Percentiles rank a stretch among this genome's conserved stretches.
Conservation (phyloP, 805 yeast species). For the Ogataea nakhonphanomensis region DNA sequence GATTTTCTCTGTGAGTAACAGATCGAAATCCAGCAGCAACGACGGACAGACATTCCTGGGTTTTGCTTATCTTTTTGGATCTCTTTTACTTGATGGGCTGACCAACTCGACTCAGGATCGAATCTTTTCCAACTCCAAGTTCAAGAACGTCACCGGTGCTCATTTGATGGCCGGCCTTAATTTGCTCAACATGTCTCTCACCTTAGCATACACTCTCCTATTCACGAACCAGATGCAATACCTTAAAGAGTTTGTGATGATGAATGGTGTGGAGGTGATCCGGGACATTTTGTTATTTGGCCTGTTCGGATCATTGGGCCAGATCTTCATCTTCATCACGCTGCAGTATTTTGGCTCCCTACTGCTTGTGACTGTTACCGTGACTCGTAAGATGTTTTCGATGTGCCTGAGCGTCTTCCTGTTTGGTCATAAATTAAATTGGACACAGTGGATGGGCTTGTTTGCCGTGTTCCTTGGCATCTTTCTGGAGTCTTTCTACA, state of each 20-base stretch:
- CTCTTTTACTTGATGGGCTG: constrained; percentile 83
- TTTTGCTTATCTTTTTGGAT: constrained; percentile 49
- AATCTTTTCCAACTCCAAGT: constrained; percentile 50
- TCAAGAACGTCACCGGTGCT: constrained; percentile 64
- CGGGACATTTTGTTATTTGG: constrained; percentile 65
- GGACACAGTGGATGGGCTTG: constrained; percentile 77
- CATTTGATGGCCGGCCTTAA: constrained; percentile 77
- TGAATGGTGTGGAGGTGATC: constrained; percentile 50
- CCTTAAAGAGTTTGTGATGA: constrained; percentile 43
- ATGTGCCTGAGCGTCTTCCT: constrained; percentile 86
- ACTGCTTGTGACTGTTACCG: constrained; percentile 86
- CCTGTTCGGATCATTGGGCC: constrained; percentile 85
- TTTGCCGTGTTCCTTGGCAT: constrained; percentile 80
- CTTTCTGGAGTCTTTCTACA: constrained; percentile 66
- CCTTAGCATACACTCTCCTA: constrained; percentile 44
- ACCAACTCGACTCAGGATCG: constrained; percentile 94
- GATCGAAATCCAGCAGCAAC: constrained; percentile 28
- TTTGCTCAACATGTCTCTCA: constrained; percentile 42
- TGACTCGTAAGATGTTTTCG: constrained; percentile 93
- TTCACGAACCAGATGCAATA: constrained; percentile 50
- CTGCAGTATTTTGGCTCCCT: constrained; percentile 83
- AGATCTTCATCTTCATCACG: constrained; percentile 85
- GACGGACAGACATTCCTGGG: constrained; percentile 54
- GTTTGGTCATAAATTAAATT: constrained; percentile 71
- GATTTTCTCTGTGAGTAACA: constrained; percentile 53